Conservation (phyloP, 768 basidiomycete species). For the Hemileccinum rubropunctum region DNA sequence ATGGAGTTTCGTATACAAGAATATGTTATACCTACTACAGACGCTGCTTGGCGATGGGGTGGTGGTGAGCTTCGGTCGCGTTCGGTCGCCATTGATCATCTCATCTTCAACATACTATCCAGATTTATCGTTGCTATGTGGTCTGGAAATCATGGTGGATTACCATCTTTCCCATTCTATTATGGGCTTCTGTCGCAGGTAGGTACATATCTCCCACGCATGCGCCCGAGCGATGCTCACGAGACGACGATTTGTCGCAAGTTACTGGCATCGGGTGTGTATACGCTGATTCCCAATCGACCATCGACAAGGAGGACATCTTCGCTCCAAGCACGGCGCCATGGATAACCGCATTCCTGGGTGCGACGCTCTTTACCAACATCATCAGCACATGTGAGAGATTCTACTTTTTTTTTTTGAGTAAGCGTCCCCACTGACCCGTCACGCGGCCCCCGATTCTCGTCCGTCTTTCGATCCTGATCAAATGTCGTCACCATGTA, state of each 20-base stretch:
- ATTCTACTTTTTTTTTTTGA: neutral
- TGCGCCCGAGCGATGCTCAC: neutral
- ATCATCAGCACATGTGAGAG: conserved; percentile 17
- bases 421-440: neutral
- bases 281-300: conserved; percentile 13
- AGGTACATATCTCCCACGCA: neutral
- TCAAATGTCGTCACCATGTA: neutral
- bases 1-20: conserved; percentile 29
- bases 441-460: no score
- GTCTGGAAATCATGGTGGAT: conserved; percentile 25
- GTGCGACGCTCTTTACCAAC: conserved; percentile 20
- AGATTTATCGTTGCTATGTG: conserved; percentile 29
- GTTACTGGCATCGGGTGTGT: conserved; percentile 16
- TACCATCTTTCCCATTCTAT: conserved; percentile 15
- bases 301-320: conserved; percentile 7
- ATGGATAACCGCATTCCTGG: conserved; percentile 25
- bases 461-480: no score
- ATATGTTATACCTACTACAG: conserved; percentile 15
- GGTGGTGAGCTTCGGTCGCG: conserved; percentile 7
- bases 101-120: neutral
- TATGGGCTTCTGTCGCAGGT: conserved; percentile 16
- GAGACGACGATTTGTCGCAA: neutral
- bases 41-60: conserved; percentile 26
- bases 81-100: neutral
- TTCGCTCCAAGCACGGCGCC: conserved; percentile 14